Evolutionary conservation across 164 flowering plant genomes (phyloP).

Genomic region (Nymphaea thermarum): DNA sequence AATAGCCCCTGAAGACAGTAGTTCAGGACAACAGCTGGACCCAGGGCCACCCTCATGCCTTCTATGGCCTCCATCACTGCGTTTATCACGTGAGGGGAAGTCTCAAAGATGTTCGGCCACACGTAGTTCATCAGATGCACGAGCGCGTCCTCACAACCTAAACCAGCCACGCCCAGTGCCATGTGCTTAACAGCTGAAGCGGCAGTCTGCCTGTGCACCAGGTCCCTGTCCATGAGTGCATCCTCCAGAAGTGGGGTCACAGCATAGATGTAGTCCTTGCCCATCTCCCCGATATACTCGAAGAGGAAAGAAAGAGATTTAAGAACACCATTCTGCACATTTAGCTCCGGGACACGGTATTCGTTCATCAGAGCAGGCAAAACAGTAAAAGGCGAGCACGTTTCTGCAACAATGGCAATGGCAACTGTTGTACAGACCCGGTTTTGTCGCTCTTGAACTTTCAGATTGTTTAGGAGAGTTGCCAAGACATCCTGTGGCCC

Average conservation of each 20-base stretch:
- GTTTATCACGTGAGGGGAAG: slow-evolving; percentile 95
- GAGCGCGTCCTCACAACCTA: slow-evolving; percentile 93
- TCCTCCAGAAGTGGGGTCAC: slow-evolving; percentile 98
- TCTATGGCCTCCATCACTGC: slow-evolving; percentile 98
- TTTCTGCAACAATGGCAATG: slow-evolving; percentile 96
- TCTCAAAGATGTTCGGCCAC: slow-evolving; percentile 97
- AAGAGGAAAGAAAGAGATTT: slow-evolving; percentile 89
- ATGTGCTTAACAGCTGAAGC: slow-evolving; percentile 98
- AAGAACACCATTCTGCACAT: slow-evolving; percentile 94
- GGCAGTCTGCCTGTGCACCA: slow-evolving; percentile 97
- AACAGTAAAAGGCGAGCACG: slow-evolving; percentile 96
- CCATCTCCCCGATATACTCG: slow-evolving; percentile 99
- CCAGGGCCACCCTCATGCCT: slow-evolving; percentile 98
- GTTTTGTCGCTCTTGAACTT: slow-evolving; percentile 96
- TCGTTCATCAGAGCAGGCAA: slow-evolving; percentile 96
- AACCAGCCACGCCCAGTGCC: slow-evolving; percentile 94
- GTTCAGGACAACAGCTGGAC: slow-evolving; percentile 78
- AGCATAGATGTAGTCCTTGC: slow-evolving; percentile 93
- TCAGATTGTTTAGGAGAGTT: slow-evolving; percentile 84
- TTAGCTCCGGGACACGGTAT: slow-evolving; percentile 95
- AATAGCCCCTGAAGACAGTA: slow-evolving; percentile 89
- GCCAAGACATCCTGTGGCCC: slow-evolving; percentile 98
- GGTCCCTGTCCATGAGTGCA: slow-evolving; percentile 93
- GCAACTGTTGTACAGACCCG: slow-evolving; percentile 99
- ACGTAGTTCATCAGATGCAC: slow-evolving; percentile 80